A percentile compares a stretch with the other conserved stretches of the same genome.
These are phyloP conservation scores for Mycena maculata DNA, from an alignment of 768 basidiomycete species.

Conservation along the genomic window DNA sequence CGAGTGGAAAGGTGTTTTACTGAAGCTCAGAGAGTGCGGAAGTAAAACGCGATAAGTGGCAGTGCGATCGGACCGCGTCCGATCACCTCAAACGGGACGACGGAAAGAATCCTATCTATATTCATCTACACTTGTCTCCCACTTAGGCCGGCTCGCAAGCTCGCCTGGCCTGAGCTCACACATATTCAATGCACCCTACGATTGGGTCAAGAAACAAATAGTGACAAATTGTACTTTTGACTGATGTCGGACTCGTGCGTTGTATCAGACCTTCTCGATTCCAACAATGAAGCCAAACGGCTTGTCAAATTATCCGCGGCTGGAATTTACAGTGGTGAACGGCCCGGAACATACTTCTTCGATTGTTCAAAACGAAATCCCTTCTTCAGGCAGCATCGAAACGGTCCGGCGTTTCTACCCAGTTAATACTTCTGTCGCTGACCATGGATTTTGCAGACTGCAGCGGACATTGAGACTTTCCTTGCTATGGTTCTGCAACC, in stretches of 20 bases:
- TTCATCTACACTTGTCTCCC: too few species aligned
- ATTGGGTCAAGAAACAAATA: slow-evolving; percentile 54
- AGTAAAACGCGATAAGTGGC: too few species aligned
- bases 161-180: too few species aligned
- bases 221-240: slow-evolving; percentile 27
- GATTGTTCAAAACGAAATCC: background rate
- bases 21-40: too few species aligned
- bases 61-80: too few species aligned
- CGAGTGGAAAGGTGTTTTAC: too few species aligned
- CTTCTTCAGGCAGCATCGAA: slow-evolving; percentile 27
- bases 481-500: slow-evolving; percentile 41
- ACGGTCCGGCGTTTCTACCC: slow-evolving; percentile 13
- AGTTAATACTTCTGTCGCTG: background rate
- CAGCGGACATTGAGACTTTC: slow-evolving; percentile 33
- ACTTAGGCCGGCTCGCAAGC: too few species aligned
- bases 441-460: slow-evolving; percentile 14
- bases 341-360: background rate
- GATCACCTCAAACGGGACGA: too few species aligned
- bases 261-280: slow-evolving; percentile 28
- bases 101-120: too few species aligned
- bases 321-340: slow-evolving; percentile 46
- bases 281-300: slow-evolving; percentile 20
- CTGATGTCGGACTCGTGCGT: slow-evolving; percentile 27
- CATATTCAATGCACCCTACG: slow-evolving; percentile 39
- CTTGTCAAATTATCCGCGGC: slow-evolving; percentile 36